Conservation (phyloP, 208 protist species). For the Tritrichomonas foetus region DNA sequence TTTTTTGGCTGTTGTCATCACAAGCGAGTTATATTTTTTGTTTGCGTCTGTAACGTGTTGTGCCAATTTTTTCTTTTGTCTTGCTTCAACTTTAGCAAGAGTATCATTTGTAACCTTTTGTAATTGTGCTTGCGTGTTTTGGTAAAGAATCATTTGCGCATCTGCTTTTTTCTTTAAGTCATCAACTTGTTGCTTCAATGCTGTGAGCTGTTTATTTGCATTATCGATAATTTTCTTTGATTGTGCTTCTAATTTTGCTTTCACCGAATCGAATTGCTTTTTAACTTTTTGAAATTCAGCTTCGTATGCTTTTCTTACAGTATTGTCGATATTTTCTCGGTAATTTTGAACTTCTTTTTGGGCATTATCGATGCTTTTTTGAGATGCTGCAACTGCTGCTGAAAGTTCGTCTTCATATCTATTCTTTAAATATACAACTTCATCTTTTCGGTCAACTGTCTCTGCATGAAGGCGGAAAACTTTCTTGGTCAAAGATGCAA, state of each 20-base stretch:
- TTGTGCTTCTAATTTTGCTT: not conserved
- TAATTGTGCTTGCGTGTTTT: not conserved
- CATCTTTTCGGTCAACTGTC: not conserved
- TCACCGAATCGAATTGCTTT: not conserved
- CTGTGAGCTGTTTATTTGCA: not conserved
- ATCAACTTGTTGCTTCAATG: not conserved
- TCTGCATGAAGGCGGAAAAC: slow-evolving; percentile 26
- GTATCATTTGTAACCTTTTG: not conserved
- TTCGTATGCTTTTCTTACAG: slow-evolving; percentile 13
- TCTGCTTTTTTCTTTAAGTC: slow-evolving; percentile 22
- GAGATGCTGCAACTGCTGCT: not conserved
- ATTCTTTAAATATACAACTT: not conserved
- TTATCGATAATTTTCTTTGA: not conserved
- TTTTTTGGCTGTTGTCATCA: not conserved
- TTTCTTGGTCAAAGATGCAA: not conserved
- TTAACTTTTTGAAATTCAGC: slow-evolving; percentile 8
- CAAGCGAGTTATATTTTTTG: slow-evolving; percentile 21
- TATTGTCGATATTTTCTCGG: not conserved
- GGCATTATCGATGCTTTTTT: not conserved
- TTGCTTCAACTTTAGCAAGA: not conserved
- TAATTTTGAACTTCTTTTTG: not conserved
- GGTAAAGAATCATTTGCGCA: not conserved
- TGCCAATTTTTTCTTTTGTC: not conserved
- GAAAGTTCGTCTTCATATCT: slow-evolving; percentile 1
- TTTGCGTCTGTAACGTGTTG: slow-evolving; percentile 16